Percentiles rank a stretch among this genome's conserved stretches.
These are phyloP conservation scores for Helianthus annuus DNA, from an alignment of 129 eudicot genomes.

Conservation along the genomic window HanXRQr2.0-SUNRISE NC_035441.2:137772075-137772574, in stretches of 20 bases:
- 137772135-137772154: constrained; percentile 61
- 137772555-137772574: constrained; percentile 61
- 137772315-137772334: not conserved
- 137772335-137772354: not conserved
- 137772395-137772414: constrained; percentile 8
- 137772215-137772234: constrained; percentile 17
- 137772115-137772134: constrained; percentile 81
- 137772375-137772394: not conserved
- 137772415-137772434: not conserved
- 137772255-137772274: not conserved
- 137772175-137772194: constrained; percentile 46
- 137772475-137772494: constrained; percentile 81
- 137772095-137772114: constrained; percentile 71
- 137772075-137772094: constrained; percentile 59
- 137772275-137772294: not conserved
- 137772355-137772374: not conserved
- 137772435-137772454: not conserved
- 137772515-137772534: constrained; percentile 46
- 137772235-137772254: not conserved
- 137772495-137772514: constrained; percentile 38
- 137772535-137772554: constrained; percentile 57
- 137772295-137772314: not conserved
- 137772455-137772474: constrained; percentile 88
- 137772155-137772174: constrained; percentile 67
- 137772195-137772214: constrained; percentile 77